A percentile compares a stretch with the other conserved stretches of the same genome.
Conservation (phyloP, 2,329 filamentous ascomycete genomes). For the Ophiosphaerella narmari region DNA sequence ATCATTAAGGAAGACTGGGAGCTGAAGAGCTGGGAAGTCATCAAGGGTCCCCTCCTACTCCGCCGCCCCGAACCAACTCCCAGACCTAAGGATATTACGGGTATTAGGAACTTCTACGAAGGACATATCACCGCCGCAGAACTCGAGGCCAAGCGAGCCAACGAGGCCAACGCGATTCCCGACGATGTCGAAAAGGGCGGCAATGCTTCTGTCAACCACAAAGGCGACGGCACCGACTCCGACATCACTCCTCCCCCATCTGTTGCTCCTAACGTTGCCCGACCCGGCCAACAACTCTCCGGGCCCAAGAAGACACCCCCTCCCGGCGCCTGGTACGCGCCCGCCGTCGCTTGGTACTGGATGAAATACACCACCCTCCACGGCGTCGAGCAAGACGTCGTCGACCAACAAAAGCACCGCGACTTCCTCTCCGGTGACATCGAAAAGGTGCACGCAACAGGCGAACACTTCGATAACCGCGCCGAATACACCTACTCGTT, state of each 20-base stretch:
- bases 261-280: not conserved
- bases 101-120: conserved; percentile 61
- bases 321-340: conserved; percentile 51
- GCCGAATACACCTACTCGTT: conserved; percentile 56
- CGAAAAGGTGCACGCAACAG: conserved; percentile 61
- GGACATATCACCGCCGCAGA: conserved; percentile 61
- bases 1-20: conserved; percentile 66
- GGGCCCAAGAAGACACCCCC: conserved; percentile 28
- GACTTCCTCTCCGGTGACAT: conserved; percentile 59
- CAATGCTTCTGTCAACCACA: conserved; percentile 5
- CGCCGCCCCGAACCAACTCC: conserved; percentile 39
- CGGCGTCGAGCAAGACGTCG: conserved; percentile 46
- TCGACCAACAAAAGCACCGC: conserved; percentile 25
- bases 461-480: conserved; percentile 65
- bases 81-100: conserved; percentile 48
- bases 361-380: conserved; percentile 55
- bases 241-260: conserved; percentile 21
- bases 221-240: conserved; percentile 19
- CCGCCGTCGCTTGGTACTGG: conserved; percentile 52
- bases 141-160: conserved; percentile 45
- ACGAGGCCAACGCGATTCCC: conserved; percentile 11
- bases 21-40: conserved; percentile 60
- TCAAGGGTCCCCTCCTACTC: conserved; percentile 60
- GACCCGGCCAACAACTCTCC: conserved; percentile 13
- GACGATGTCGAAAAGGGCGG: conserved; percentile 36